Evolutionary conservation across 306 rosid genomes (phyloP), one percentile per base, ranked within the genome.

Genomic region (Gleditsia sinensis): DNA sequence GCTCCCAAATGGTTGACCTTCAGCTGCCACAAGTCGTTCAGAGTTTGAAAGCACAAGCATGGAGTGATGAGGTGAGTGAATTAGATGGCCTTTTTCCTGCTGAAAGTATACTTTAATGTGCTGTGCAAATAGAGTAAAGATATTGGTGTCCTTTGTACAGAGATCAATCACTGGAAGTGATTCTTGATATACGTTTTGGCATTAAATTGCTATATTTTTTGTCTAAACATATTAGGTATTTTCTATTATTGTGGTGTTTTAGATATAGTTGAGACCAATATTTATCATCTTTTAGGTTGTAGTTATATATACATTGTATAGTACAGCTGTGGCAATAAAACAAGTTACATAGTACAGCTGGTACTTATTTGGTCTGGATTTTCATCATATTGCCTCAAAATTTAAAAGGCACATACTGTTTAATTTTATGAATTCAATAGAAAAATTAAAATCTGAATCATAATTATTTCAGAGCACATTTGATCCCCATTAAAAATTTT

Each of bases 11-110:
- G 98, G 95, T 95, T 57, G 97, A 92, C 80, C 88, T 92, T 72
- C 98, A 94, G 80, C 90, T 95, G 43, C 97, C 91, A 20, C 99
- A 90, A 81, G 83, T 86, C 74, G 99, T 92, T 81, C 99, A 88
- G 79, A 95, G 89, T 82, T 88, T 95, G 87, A 95, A 95, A 83
- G 92, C 96, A 64, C 99, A 95, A 85, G 99, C 99, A 55, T 95
- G 99, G 99, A 95, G 98, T 87, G 99, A 95, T 81, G 99, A 95
- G 99, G 99, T 95, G 68, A 82, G 86, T 82, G 45, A 79, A 68
- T 51, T 64, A 20, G 25, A 64, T 54, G 46, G 28, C 65, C 32
- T 66, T 73, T 63, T 72, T 78, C 42, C 30, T 30, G 30, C 65
- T 75, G 67, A 67, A 42, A 69, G 10, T 81, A 16, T 49, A 25